Evolutionary conservation across 2,329 filamentous ascomycete genomes (phyloP).

Genomic region (Cladosporium cucumerinum): DNA sequence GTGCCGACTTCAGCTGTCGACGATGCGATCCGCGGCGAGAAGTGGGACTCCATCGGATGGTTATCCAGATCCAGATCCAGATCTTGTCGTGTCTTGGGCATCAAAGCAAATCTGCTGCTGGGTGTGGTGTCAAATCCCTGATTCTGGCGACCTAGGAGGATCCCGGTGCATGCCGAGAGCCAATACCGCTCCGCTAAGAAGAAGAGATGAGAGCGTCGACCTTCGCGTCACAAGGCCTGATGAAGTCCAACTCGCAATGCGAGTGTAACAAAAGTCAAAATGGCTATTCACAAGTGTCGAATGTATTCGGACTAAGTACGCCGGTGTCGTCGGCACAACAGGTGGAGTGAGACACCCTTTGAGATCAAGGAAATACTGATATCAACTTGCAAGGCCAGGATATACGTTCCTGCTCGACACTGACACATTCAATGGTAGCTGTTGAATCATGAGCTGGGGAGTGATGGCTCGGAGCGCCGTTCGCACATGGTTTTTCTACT

Average conservation of each 20-base stretch:
- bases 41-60: background rate
- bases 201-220: background rate
- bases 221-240: background rate
- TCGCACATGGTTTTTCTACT: background rate
- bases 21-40: background rate
- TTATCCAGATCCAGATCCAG: background rate
- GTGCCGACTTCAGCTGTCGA: background rate
- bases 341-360: background rate
- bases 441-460: background rate
- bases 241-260: background rate
- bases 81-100: background rate
- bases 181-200: background rate
- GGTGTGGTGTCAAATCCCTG: background rate
- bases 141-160: background rate
- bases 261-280: background rate
- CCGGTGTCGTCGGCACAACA: background rate
- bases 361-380: background rate
- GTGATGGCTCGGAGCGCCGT: background rate
- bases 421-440: background rate
- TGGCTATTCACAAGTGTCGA: background rate
- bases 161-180: background rate
- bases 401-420: background rate
- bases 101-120: background rate
- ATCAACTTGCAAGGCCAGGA: background rate
- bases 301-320: background rate